Conservation (phyloP, 2,329 filamentous ascomycete genomes). For the Pseudogymnoascus sp. region DNA sequence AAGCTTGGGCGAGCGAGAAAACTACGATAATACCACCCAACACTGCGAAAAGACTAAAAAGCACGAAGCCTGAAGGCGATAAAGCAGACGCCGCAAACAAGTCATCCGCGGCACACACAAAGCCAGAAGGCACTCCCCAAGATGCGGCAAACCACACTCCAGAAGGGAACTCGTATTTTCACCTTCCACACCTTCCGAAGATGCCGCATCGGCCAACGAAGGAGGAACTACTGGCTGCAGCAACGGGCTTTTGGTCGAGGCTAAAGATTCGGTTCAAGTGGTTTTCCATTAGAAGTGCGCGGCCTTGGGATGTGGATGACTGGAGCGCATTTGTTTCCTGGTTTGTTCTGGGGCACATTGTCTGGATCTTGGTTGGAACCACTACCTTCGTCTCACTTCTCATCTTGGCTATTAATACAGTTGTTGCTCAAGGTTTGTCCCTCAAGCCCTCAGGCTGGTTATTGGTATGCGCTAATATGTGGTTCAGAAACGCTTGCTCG, state of each 20-base stretch:
- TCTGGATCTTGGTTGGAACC: constrained; percentile 94
- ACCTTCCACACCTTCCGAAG: constrained; percentile 51
- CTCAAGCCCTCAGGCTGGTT: constrained; percentile 14
- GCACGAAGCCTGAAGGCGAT: background rate
- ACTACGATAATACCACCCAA: background rate
- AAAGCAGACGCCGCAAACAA: background rate
- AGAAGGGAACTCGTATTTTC: constrained; percentile 35
- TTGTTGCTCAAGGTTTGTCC: constrained; percentile 76
- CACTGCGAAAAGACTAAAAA: background rate
- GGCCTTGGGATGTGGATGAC: constrained; percentile 93
- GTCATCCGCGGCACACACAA: background rate
- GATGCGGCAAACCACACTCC: background rate
- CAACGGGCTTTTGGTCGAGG: constrained; percentile 86
- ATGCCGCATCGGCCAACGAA: constrained; percentile 85
- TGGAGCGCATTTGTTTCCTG: constrained; percentile 93
- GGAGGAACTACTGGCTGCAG: constrained; percentile 83
- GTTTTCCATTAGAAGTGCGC: constrained; percentile 87
- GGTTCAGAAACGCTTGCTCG: constrained; percentile 73
- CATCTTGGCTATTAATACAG: constrained; percentile 88
- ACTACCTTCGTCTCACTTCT: constrained; percentile 93
- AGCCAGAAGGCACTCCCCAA: background rate
- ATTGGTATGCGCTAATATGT: constrained; percentile 14
- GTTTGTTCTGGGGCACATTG: constrained; percentile 85
- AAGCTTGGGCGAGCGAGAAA: background rate
- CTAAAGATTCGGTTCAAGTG: constrained; percentile 92